phyloP scores from a whole-genome alignment of 148 eudicot genomes.

The Cornus suecica region DNA sequence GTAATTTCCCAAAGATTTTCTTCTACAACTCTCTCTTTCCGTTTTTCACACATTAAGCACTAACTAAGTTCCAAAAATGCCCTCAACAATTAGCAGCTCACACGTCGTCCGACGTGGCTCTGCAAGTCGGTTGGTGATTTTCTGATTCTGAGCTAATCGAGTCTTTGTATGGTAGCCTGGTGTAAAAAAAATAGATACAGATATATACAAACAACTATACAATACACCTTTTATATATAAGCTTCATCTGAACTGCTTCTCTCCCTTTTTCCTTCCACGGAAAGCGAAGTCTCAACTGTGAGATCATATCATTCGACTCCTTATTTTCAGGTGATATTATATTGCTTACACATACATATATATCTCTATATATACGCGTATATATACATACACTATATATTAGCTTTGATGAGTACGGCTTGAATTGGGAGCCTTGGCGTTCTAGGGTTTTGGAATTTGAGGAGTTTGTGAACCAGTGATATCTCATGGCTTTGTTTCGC shows the following conservation, averaged over 20 bases:
- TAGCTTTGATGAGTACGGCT: background rate
- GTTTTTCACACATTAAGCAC: too few relatives aligned
- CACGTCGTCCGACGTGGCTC: slow-evolving; percentile 7
- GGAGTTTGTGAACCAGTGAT: background rate
- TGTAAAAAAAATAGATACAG: background rate
- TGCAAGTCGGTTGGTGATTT: background rate
- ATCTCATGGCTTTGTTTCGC: slow-evolving; percentile 57
- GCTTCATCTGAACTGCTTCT: background rate
- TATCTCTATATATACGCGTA: background rate
- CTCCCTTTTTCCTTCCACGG: background rate
- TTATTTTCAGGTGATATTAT: background rate
- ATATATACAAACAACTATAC: background rate
- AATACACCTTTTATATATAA: too few relatives aligned
- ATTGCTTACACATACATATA: background rate
- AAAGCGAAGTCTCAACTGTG: background rate
- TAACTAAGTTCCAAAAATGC: background rate
- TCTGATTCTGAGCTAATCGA: background rate
- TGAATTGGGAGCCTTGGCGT: slow-evolving; percentile 1
- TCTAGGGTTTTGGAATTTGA: slow-evolving; percentile 11
- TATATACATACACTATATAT: background rate
- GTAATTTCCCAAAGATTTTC: too few relatives aligned
- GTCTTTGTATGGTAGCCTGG: too few relatives aligned
- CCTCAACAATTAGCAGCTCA: background rate
- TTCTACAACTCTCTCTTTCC: too few relatives aligned
- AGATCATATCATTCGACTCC: background rate